Evolutionary conservation across 352 stramenopile genomes (phyloP), one percentile per base, ranked within the genome.

Genomic region (Globisporangium perplexum): DNA sequence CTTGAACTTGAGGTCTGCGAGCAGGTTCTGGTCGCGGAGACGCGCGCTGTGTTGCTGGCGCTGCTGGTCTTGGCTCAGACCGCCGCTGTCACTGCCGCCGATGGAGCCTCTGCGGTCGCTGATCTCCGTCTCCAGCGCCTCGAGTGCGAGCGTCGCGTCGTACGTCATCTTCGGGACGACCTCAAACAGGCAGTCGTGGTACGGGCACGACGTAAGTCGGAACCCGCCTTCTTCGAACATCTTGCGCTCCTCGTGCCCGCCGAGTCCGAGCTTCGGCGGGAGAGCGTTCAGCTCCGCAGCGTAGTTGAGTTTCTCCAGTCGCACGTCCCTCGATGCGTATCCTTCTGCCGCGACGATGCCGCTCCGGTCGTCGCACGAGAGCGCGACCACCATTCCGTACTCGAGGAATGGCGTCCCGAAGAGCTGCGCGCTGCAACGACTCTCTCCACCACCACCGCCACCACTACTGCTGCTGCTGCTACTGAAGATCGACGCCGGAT

Each of bases 141-240:
- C 59, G 3, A 84, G 56, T 7, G 65, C 65, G 36, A 75, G 62
- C 1, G 77, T 87, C 3, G 79, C 71, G 38, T 90, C 79, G 20
- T 87, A 90, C 20, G 61, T 83, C 79, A 88, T 88, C 47, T 86
- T 86, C 3, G 79, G 79, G 10, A 90, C 67, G 23, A 90, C 59
- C 48, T 88, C 77, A 33, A 90, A 90, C 48, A 88, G 51, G 22
- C 80, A 88, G 51, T 90, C 77, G 28, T 69, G 71, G 53, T 77
- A 87, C 17, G 77, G 63, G 49, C 80, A 85, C 43, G 53, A 55
- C n/a, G 83, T 50, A 23, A 81, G 54, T 7, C 69, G 58, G 26
- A 77, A 66, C 2, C 65, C 60, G 46, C 69, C 61, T 8, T 73
- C 59, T 1, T 60, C 60, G 57, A 77, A 75, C 36, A 69, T 47